Evolutionary conservation across 2,329 filamentous ascomycete genomes (phyloP), one percentile per base, ranked within the genome.

Genomic region (Arthrobotrys sphaeroides): DNA sequence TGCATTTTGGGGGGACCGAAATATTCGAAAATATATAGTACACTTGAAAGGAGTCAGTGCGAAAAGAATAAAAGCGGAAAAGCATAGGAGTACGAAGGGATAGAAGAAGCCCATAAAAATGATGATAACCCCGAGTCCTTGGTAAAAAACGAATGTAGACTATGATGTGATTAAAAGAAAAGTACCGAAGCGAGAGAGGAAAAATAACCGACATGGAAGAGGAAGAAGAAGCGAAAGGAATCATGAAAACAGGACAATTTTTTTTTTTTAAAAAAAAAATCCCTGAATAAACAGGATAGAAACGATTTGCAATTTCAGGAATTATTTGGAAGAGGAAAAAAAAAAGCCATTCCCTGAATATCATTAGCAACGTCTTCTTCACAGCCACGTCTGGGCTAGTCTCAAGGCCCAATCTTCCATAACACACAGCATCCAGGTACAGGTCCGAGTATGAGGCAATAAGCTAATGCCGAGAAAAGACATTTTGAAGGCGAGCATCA

Each of bases 1-100:
- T 64, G 64, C 57, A 69, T 43, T 74, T 49, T 62, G 13, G 20
- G 40, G 40, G 59, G 47, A 65, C 64, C 45, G 24, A 38, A 68
- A 55, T 20, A 55, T 43, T 36, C 55, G 53, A 65, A 72, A 65
- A n/a, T n/a, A n/a, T 75, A 75, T 75, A 26, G 62, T 75, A 75
- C 72, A 75, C 51, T 38, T 45, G 64, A 49, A 67, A 73, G 42
- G 53, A 67, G 20, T 66, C 20, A 22, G 31, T 33, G 59, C 10
- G 31, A 43, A 47, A 26, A 2, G n/a, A 33, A 20, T 42, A 64
- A 40, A 68, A 70, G 16, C 38, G 20, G 36, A 61, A 45, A 53
- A 55, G n/a, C n/a, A n/a, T n/a, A n/a, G n/a, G n/a, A n/a, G n/a
- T n/a, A n/a, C n/a, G n/a, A n/a, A n/a, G n/a, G n/a, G n/a, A n/a